Conservation (phyloP, 1,139 yeast species). For the Fermentozyma sake region DNA sequence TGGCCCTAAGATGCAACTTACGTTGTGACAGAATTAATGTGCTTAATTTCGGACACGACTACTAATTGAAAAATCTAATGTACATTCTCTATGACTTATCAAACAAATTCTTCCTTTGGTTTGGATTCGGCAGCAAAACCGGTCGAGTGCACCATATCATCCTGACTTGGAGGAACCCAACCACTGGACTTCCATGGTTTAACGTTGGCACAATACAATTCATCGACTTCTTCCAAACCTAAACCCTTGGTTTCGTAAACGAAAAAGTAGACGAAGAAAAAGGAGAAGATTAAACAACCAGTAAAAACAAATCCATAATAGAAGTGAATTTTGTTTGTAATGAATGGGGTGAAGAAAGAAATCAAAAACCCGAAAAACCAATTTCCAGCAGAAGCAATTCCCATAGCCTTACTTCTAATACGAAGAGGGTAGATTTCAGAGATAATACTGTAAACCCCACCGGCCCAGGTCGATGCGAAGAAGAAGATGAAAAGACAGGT, state of each 20-base stretch:
- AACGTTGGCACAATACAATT: constrained; percentile 46
- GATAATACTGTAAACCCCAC: constrained; percentile 71
- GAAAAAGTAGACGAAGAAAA: constrained; percentile 59
- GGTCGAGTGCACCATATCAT: constrained; percentile 24
- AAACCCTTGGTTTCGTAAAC: constrained; percentile 75
- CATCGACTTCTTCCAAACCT: constrained; percentile 70
- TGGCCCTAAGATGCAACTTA: too few relatives aligned
- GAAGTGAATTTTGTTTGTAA: constrained; percentile 48
- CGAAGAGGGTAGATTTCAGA: constrained; percentile 79
- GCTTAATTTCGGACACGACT: too few relatives aligned
- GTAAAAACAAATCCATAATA: constrained; percentile 74
- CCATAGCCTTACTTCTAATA: constrained; percentile 76
- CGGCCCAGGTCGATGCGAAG: constrained; percentile 88
- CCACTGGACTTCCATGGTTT: constrained; percentile 44
- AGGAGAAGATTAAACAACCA: constrained; percentile 59
- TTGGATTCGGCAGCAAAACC: constrained; percentile 28
- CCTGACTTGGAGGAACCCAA: constrained; percentile 42
- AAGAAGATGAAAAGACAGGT: constrained; percentile 76
- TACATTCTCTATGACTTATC: not conserved
- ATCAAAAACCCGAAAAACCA: constrained; percentile 80
- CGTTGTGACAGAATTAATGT: too few relatives aligned
- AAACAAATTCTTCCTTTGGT: constrained; percentile 17
- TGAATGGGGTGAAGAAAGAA: constrained; percentile 71
- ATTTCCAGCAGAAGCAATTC: constrained; percentile 69
- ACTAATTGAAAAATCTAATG: too few relatives aligned